phyloP scores from a whole-genome alignment of 352 stramenopile species.

The Pythium aphanidermatum region DNA sequence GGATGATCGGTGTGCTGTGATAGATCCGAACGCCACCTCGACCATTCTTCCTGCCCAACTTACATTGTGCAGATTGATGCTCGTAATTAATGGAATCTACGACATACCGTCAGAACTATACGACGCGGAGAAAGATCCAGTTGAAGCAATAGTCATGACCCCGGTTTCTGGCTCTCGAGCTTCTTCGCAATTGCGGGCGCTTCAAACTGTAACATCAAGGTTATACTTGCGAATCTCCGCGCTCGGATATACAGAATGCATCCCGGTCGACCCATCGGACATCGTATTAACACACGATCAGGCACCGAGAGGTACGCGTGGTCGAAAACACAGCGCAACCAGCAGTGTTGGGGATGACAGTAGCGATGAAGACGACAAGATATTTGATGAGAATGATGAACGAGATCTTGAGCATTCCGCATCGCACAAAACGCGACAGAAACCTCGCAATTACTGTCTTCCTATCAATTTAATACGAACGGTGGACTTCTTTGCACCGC shows the following conservation, averaged over 20 bases:
- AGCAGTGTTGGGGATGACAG: slow-evolving; percentile 20
- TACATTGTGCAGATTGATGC: slow-evolving; percentile 67
- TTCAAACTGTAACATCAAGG: slow-evolving; percentile 19
- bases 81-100: slow-evolving; percentile 79
- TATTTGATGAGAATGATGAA: slow-evolving; percentile 15
- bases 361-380: slow-evolving; percentile 11
- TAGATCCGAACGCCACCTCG: slow-evolving; percentile 38
- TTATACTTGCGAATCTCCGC: slow-evolving; percentile 71
- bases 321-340: slow-evolving; percentile 27
- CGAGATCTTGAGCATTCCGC: too few relatives aligned
- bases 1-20: slow-evolving; percentile 31
- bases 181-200: background rate
- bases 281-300: slow-evolving; percentile 44
- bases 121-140: slow-evolving; percentile 43
- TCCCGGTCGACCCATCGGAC: slow-evolving; percentile 49
- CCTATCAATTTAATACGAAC: slow-evolving; percentile 72
- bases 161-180: background rate
- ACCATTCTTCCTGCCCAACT: slow-evolving; percentile 52
- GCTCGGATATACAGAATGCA: slow-evolving; percentile 70
- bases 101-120: slow-evolving; percentile 74
- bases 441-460: slow-evolving; percentile 66
- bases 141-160: slow-evolving; percentile 19
- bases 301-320: slow-evolving; percentile 33
- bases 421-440: too few relatives aligned
- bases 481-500: slow-evolving; percentile 70